Conservation (phyloP, 768 basidiomycete species). For the Amylocystis lapponica region DNA sequence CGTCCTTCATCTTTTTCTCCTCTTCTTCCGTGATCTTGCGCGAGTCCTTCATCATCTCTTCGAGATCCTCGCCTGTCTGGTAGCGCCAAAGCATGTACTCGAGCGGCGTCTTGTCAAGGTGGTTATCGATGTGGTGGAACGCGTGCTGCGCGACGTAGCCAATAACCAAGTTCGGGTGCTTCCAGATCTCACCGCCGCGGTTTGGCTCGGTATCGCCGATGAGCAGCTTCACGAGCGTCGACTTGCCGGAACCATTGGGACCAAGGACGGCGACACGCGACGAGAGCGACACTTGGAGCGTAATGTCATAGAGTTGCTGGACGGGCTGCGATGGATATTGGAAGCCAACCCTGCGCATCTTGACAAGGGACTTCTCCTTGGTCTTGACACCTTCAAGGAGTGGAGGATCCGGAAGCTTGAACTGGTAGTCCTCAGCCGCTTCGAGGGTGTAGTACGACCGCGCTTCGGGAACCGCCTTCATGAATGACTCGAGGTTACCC, state of each 20-base stretch:
- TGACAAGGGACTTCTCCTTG: constrained; percentile 94
- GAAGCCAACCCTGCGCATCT: constrained; percentile 98
- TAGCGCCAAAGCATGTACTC: constrained; percentile 99
- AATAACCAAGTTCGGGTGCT: constrained; percentile 99
- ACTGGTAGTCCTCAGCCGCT: constrained; percentile 94
- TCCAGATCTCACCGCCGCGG: constrained; percentile 97
- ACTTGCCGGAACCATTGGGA: constrained; percentile 98
- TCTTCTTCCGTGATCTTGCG: constrained; percentile 87
- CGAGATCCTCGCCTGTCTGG: constrained; percentile 98
- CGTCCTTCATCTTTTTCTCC: constrained; percentile 94
- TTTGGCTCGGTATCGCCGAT: constrained; percentile 96
- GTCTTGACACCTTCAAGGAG: constrained; percentile 99
- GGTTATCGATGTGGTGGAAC: constrained; percentile 98
- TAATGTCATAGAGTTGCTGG: constrained; percentile 92
- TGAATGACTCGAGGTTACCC: constrained; percentile 93
- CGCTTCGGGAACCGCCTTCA: constrained; percentile 92
- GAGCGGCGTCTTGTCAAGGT: constrained; percentile 97
- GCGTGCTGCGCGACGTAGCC: constrained; percentile 99
- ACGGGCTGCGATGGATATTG: constrained; percentile 84
- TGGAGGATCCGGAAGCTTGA: constrained; percentile 96
- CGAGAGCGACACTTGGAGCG: constrained; percentile 94
- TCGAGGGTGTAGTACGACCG: constrained; percentile 97
- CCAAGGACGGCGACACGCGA: constrained; percentile 98
- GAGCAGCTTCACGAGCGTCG: constrained; percentile 93
- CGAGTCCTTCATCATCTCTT: constrained; percentile 91